These are phyloP conservation scores for Podospora conica DNA, from an alignment of 495 filamentous ascomycete genomes.

Conservation along the genomic window DNA sequence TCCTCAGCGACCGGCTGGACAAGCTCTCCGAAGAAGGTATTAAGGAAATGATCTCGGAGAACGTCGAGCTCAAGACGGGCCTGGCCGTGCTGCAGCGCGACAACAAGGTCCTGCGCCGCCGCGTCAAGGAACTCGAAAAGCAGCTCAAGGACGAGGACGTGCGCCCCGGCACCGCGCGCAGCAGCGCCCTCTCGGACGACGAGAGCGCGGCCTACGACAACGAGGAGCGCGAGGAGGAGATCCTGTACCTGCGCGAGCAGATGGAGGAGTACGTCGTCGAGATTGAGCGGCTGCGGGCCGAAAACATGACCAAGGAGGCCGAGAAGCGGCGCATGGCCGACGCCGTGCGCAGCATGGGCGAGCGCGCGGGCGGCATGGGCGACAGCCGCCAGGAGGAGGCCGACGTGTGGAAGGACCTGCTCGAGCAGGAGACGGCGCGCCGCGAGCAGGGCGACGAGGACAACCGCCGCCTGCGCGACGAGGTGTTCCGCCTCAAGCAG, in stretches of 20 bases:
- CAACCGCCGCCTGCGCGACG: constrained; percentile 76
- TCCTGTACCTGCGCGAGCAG: constrained; percentile 73
- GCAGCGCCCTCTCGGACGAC: constrained; percentile 46
- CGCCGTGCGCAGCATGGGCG: constrained; percentile 65
- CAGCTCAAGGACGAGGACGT: constrained; percentile 68
- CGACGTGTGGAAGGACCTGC: constrained; percentile 89
- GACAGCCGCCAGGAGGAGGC: constrained; percentile 79
- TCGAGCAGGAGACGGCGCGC: constrained; percentile 86
- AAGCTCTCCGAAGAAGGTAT: constrained; percentile 92
- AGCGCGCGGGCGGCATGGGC: constrained; percentile 50
- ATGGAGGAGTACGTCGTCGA: constrained; percentile 76
- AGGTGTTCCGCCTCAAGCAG: constrained; percentile 67
- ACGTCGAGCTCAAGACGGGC: constrained; percentile 88
- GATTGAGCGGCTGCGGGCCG: constrained; percentile 72
- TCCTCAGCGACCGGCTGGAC: constrained; percentile 86
- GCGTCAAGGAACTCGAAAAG: constrained; percentile 79
- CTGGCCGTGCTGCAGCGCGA: constrained; percentile 83
- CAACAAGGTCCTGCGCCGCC: constrained; percentile 69
- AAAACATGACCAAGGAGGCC: constrained; percentile 65
- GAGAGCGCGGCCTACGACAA: constrained; percentile 42
- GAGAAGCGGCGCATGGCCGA: constrained; percentile 80
- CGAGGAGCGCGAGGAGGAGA: constrained; percentile 75
- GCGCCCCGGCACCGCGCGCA: constrained; percentile 48
- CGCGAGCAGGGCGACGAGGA: constrained; percentile 89
- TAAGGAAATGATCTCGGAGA: constrained; percentile 95